phyloP scores from a whole-genome alignment of 306 rosid species.

The Rosa rugosa region DNA sequence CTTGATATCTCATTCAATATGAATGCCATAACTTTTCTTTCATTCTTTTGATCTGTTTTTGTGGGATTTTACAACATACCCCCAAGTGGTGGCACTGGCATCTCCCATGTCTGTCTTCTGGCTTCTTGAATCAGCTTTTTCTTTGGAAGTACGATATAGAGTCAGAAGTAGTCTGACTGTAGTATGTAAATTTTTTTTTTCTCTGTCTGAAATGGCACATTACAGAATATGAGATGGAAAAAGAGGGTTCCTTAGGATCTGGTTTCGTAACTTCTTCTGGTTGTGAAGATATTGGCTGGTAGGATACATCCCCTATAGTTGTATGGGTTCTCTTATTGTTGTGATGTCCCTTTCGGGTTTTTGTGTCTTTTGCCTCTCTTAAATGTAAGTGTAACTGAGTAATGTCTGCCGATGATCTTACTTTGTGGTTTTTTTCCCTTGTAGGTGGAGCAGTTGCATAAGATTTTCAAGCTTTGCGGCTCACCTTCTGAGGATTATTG shows the following conservation, averaged over 20 bases:
- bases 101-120: background rate
- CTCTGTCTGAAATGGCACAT: background rate
- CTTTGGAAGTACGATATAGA: background rate
- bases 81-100: background rate
- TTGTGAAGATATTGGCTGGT: constrained; percentile 7
- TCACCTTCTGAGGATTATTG: constrained; percentile 93
- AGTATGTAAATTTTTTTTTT: background rate
- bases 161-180: background rate
- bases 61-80: background rate
- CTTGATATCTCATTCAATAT: background rate
- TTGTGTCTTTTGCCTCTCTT: constrained; percentile 12
- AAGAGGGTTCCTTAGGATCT: background rate
- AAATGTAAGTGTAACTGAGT: constrained; percentile 8
- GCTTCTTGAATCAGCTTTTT: background rate
- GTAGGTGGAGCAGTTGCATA: constrained; percentile 92
- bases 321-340: background rate
- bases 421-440: constrained; percentile 27
- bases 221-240: background rate
- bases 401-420: constrained; percentile 8
- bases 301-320: background rate
- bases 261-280: background rate
- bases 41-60: background rate
- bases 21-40: background rate
- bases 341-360: background rate
- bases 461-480: constrained; percentile 92